Evolutionary conservation across 306 rosid genomes (phyloP), one percentile per base, ranked within the genome.

Genomic region (Acacia crassicarpa): DNA sequence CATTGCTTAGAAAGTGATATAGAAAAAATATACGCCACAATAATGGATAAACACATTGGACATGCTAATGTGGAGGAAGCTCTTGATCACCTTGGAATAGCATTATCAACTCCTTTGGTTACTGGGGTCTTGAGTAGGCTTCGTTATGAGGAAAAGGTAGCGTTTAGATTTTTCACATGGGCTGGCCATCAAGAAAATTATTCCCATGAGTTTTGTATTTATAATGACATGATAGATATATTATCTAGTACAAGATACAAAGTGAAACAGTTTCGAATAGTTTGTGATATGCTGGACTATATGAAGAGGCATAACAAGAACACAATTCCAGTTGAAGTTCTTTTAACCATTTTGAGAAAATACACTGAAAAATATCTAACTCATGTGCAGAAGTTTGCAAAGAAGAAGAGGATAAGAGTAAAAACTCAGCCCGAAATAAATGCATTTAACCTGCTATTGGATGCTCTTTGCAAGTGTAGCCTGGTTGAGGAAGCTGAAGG

Each of bases 161-260:
- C 99, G 4, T 90, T 91, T 86, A 88, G 98, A 78, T 93, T 93
- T 68, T 95, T 95, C 82, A 93, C 90, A 22, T 93, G 98, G 98
- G 95, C 93, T 22, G 98, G 95, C 51, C 89, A 77, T 61, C 94
- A 85, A 79, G 93, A 90, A 48, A 88, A 88, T 79, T 95, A 95
- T 84, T 88, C 82, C 25, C 97, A 94, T 23, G 97, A 94, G 76
- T 76, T 86, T 81, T 69, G 73, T 76, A 95, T 85, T 32, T 95
- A 89, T 63, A 91, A 88, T 80, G 97, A 91, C 51, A 90, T 95
- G 99, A 91, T 95, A 67, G 98, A 93, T 53, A 93, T 91, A 67
- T 41, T 95, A 30, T 93, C 99, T 22, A 84, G 94, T 80, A 91
- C 98, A 3, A 90, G 48, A 84, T 88, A 91, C 78, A 93, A 91